A percentile compares a stretch with the other conserved stretches of the same genome.
phyloP scores from a whole-genome alignment of 345 rosid genomes.

The Eutrema japonicum region DNA sequence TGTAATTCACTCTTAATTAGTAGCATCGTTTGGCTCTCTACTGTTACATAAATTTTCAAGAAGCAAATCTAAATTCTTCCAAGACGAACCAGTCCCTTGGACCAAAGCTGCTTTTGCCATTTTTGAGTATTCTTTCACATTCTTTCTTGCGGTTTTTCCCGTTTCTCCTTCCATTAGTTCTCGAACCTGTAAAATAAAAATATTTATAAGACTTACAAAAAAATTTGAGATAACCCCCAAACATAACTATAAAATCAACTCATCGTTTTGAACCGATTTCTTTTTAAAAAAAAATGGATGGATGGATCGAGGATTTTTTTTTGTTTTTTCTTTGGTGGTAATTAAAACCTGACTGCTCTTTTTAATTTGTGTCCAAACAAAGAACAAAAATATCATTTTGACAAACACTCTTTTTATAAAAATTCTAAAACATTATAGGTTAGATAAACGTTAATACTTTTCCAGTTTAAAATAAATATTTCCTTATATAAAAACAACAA shows the following conservation, averaged over 20 bases:
- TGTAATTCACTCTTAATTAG: neutral
- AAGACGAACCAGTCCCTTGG: constrained; percentile 64
- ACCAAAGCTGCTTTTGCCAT: constrained; percentile 61
- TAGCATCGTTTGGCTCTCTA: constrained; percentile 5
- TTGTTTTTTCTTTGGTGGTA: neutral
- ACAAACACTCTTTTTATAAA: no score
- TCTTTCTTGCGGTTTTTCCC: constrained; percentile 53
- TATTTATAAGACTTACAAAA: neutral
- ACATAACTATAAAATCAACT: neutral
- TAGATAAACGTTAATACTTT: neutral
- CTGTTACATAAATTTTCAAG: constrained; percentile 42
- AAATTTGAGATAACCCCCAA: neutral
- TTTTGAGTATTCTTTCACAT: constrained; percentile 48
- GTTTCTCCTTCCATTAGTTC: constrained; percentile 71
- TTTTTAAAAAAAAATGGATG: neutral
- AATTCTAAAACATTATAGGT: neutral
- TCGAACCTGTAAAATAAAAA: constrained; percentile 37
- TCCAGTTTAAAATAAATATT: no score
- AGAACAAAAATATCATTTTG: no score
- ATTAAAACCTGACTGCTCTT: no score
- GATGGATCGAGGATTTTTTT: neutral
- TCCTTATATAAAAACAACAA: neutral
- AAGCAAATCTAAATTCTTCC: constrained; percentile 54
- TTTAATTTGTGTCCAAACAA: no score
- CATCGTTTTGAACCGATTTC: neutral